A percentile compares a stretch with the other conserved stretches of the same genome.
These are phyloP conservation scores for Uncinocarpus reesii DNA, from an alignment of 2,329 filamentous ascomycete genomes.

Conservation along the genomic window DNA sequence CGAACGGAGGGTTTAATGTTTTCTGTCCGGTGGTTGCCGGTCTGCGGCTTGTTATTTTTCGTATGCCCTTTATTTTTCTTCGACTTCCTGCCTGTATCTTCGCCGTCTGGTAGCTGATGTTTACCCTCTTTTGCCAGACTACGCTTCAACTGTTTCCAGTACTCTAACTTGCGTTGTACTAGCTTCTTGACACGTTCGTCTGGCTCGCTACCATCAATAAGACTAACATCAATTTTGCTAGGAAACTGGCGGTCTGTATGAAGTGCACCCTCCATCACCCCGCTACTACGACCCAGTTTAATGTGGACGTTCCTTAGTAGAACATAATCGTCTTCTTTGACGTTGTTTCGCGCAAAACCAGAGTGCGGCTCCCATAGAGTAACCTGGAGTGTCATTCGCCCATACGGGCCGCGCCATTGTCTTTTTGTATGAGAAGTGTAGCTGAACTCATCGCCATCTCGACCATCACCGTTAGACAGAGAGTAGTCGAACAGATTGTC, in stretches of 20 bases:
- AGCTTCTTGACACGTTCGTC: constrained; percentile 44
- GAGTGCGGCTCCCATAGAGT: constrained; percentile 62
- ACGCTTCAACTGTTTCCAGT: constrained; percentile 44
- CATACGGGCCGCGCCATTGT: constrained; percentile 63
- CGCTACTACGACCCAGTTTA: constrained; percentile 44
- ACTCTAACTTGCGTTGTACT: constrained; percentile 54
- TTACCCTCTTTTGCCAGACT: constrained; percentile 23
- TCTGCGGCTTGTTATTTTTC: constrained; percentile 24
- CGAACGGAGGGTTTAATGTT: constrained; percentile 12
- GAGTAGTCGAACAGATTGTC: constrained; percentile 49
- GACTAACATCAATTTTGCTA: constrained; percentile 49
- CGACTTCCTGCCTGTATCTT: constrained; percentile 13
- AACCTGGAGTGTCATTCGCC: constrained; percentile 60
- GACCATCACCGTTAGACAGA: constrained; percentile 28
- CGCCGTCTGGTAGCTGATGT: constrained; percentile 8
- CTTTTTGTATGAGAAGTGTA: constrained; percentile 38
- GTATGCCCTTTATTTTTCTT: constrained; percentile 29
- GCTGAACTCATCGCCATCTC: constrained; percentile 47
- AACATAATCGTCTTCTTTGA: constrained; percentile 54
- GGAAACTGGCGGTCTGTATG: constrained; percentile 48
- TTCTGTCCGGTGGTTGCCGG: constrained; percentile 1
- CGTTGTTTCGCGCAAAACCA: constrained; percentile 43
- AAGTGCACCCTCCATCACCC: constrained; percentile 60
- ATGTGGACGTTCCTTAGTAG: constrained; percentile 62
- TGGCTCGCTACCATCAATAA: constrained; percentile 41